Evolutionary conservation across 306 rosid species (phyloP), one percentile per base, ranked within the genome.

Genomic region (Phaseolus lunatus): DNA sequence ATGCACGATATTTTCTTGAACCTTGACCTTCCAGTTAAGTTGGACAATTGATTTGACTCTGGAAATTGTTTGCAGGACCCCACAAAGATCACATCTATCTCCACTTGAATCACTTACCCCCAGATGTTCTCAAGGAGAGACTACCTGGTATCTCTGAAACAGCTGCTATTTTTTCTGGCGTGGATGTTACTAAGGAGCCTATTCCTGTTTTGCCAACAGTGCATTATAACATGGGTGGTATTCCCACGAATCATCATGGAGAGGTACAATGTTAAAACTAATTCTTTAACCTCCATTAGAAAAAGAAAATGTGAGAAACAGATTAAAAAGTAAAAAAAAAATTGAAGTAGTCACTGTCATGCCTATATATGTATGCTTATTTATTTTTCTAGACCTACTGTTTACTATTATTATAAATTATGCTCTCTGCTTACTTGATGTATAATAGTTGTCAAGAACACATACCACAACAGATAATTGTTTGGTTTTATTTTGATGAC

Each of bases 141-240:
- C 97, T 95, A 76, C 99, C 99, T 78, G 98, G 99, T 81, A 95
- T 95, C 83, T 95, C 97, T 62, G 99, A 95, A 91, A 95, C 99
- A 72, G 99, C 99, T 78, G 99, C 99, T 79, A 95, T 95, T 78
- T 95, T 95, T 87, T 96, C 99, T 77, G 99, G 97, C 8, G 99
- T 95, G 50, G 99, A 95, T 88, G 99, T 95, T 65, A 95, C 97
- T 13, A 90, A 95, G 81, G 97, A 95, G 80, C 99, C 99, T 29
- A 92, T 95, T 80, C 99, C 99, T 52, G 99, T 95, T 78, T 84
- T 95, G 83, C 97, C 99, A 56, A 95, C 99, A 3, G 99, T 92
- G 73, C 99, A 95, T 81, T 95, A 95, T 72, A 95, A 92, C 84
- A 95, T 95, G 99, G 97, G 99, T 50, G 99, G 99, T 41, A 78